A percentile compares a stretch with the other conserved stretches of the same genome.
Conservation (phyloP, 768 basidiomycete genomes). For the Lyophyllum shimeji region DNA sequence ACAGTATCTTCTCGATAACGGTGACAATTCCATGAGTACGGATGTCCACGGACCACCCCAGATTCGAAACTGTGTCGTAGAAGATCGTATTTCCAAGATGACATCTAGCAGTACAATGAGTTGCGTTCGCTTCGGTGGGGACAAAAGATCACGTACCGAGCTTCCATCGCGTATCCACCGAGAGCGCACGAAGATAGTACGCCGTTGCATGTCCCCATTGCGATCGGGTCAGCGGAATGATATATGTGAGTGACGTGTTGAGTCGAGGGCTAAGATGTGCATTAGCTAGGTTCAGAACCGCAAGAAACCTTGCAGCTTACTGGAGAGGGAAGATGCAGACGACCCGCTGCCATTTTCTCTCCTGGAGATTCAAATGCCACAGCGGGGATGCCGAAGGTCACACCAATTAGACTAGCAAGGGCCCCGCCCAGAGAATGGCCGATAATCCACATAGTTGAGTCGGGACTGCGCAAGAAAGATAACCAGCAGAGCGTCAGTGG, state of each 20-base stretch:
- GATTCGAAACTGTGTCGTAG: slow-evolving; percentile 88
- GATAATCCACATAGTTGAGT: slow-evolving; percentile 85
- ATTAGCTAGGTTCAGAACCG: neutral
- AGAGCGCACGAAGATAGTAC: slow-evolving; percentile 78
- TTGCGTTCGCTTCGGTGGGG: neutral
- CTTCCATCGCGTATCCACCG: slow-evolving; percentile 89
- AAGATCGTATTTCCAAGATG: slow-evolving; percentile 84
- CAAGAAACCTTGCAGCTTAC: slow-evolving; percentile 38
- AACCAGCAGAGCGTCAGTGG: neutral
- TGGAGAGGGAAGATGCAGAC: slow-evolving; percentile 85
- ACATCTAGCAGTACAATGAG: slow-evolving; percentile 46
- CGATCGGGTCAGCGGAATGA: slow-evolving; percentile 93
- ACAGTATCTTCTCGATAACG: slow-evolving; percentile 74
- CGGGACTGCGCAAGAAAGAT: slow-evolving; percentile 42
- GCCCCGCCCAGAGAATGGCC: slow-evolving; percentile 75
- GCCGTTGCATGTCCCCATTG: slow-evolving; percentile 87
- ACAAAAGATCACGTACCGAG: slow-evolving; percentile 42
- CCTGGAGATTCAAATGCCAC: slow-evolving; percentile 91
- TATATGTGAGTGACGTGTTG: slow-evolving; percentile 89
- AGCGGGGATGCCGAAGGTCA: slow-evolving; percentile 86
- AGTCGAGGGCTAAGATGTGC: slow-evolving; percentile 54
- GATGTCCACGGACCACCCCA: slow-evolving; percentile 83
- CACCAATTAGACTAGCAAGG: slow-evolving; percentile 78
- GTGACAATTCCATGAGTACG: slow-evolving; percentile 78
- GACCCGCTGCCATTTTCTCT: slow-evolving; percentile 73